phyloP scores from a whole-genome alignment of 495 filamentous ascomycete genomes.

The Talaromyces stipitatus region DNA sequence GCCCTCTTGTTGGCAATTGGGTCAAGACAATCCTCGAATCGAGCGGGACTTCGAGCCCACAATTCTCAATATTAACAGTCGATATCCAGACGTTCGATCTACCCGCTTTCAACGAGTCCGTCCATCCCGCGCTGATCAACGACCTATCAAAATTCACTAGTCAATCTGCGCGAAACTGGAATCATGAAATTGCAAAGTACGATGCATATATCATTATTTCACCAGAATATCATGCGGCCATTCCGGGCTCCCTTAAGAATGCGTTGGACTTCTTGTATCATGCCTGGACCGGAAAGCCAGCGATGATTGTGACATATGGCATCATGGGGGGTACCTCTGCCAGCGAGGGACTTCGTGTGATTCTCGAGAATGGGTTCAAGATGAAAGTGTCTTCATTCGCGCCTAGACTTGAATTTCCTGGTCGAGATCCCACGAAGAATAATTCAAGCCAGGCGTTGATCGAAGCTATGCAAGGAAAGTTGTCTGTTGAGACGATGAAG shows the following conservation, averaged over 20 bases:
- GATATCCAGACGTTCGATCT: background rate
- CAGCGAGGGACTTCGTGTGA: background rate
- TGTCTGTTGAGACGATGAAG: background rate
- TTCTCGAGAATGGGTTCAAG: background rate
- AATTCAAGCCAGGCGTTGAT: background rate
- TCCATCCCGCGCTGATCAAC: background rate
- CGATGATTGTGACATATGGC: conserved; percentile 3
- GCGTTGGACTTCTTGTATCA: conserved; percentile 1
- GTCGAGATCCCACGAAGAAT: conserved; percentile 2
- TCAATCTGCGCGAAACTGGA: background rate
- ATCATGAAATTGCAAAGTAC: conserved; percentile 1
- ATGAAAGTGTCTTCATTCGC: conserved; percentile 2
- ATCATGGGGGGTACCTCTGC: conserved; percentile 1
- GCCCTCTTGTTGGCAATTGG: background rate
- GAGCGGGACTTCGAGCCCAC: background rate
- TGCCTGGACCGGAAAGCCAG: conserved; percentile 1
- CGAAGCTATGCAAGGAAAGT: conserved; percentile 1
- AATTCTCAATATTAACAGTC: background rate
- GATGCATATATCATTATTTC: conserved; percentile 1
- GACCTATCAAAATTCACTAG: background rate
- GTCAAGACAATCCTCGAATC: background rate
- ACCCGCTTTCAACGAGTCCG: background rate
- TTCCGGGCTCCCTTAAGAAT: conserved; percentile 1
- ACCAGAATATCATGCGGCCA: background rate
- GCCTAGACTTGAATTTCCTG: background rate